phyloP scores from a whole-genome alignment of 225 moss, liverwort and hornwort genomes.

The Physcomitrellopsis africana region DNA sequence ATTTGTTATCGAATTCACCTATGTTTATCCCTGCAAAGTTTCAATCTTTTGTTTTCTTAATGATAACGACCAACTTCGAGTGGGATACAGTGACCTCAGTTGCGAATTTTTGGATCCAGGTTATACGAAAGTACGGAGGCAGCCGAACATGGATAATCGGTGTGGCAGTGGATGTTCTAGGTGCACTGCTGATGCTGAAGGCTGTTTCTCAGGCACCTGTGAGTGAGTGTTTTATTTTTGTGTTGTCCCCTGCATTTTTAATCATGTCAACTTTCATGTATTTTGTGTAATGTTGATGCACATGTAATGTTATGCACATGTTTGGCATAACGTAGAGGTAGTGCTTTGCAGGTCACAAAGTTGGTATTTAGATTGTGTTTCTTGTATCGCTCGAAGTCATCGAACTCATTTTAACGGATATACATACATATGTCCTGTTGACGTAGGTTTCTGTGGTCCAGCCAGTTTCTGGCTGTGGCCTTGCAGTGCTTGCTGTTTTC shows the following conservation, averaged over 20 bases:
- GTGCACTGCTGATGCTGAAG: constrained; percentile 92
- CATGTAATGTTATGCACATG: neutral
- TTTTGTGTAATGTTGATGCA: neutral
- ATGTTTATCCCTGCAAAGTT: neutral
- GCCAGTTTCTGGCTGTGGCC: constrained; percentile 95
- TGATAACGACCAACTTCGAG: neutral
- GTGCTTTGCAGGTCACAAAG: neutral
- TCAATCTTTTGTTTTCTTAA: constrained; percentile 9
- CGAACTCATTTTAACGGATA: constrained; percentile 15
- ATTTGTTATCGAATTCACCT: neutral
- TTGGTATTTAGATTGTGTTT: constrained; percentile 22
- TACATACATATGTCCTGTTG: constrained; percentile 12
- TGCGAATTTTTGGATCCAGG: constrained; percentile 50
- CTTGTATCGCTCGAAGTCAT: neutral
- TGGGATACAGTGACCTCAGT: neutral
- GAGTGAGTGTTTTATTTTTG: constrained; percentile 62
- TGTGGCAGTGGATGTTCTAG: constrained; percentile 79
- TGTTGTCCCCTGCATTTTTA: constrained; percentile 30
- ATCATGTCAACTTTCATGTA: neutral
- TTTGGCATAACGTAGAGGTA: neutral
- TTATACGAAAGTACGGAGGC: constrained; percentile 74
- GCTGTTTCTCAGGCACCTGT: constrained; percentile 99
- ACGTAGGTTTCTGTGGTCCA: constrained; percentile 90
- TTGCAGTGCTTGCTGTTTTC: constrained; percentile 94
- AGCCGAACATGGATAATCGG: constrained; percentile 91